Evolutionary conservation across 768 basidiomycete species (phyloP).

Genomic region (Leccinum pellstonianum): DNA sequence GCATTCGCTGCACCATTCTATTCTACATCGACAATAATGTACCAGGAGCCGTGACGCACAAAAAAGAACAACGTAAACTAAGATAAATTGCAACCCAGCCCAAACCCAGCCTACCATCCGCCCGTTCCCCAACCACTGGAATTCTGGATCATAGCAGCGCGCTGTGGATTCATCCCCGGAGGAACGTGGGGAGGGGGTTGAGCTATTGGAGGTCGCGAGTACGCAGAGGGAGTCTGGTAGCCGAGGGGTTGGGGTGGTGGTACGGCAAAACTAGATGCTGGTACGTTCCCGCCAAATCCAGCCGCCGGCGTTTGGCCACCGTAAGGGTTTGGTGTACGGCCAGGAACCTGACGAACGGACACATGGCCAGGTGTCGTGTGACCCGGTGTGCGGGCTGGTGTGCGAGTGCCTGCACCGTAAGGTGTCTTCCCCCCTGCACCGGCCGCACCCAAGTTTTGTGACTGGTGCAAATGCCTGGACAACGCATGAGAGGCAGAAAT

Average conservation of each 20-base stretch:
- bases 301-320: constrained; percentile 40
- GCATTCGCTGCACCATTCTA: constrained; percentile 22
- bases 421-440: constrained; percentile 74
- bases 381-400: constrained; percentile 73
- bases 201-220: constrained; percentile 41
- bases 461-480: constrained; percentile 72
- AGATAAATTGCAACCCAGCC: constrained; percentile 18
- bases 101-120: constrained; percentile 34
- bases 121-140: constrained; percentile 36
- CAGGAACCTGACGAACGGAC: constrained; percentile 65
- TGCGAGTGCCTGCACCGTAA: constrained; percentile 70
- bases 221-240: constrained; percentile 39
- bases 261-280: constrained; percentile 30
- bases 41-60: constrained; percentile 14
- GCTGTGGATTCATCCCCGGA: constrained; percentile 63
- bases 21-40: constrained; percentile 30
- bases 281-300: constrained; percentile 29
- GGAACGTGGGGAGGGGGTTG: constrained; percentile 47
- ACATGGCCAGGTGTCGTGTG: constrained; percentile 77
- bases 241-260: constrained; percentile 37
- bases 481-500: constrained; percentile 8
- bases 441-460: constrained; percentile 56
- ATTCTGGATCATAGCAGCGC: constrained; percentile 64
- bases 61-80: constrained; percentile 17
- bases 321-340: constrained; percentile 82